phyloP scores from a whole-genome alignment of 345 rosid genomes.

The Carallia pectinifolia region DNA sequence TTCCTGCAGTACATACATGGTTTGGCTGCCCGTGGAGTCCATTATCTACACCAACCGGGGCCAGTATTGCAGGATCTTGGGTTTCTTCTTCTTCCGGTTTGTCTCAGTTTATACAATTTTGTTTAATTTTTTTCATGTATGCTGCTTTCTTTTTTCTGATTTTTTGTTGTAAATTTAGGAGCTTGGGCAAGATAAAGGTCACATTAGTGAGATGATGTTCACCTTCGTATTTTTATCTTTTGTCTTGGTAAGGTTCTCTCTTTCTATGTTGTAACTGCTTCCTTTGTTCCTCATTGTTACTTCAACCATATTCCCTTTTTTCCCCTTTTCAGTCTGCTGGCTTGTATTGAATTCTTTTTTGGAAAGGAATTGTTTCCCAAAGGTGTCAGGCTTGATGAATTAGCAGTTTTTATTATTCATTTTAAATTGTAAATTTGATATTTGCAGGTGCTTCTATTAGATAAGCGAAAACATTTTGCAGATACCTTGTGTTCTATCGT shows the following conservation, averaged over 20 bases:
- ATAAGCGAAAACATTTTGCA: background rate
- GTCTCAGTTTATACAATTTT: constrained; percentile 20
- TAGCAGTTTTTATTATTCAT: background rate
- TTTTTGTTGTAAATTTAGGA: constrained; percentile 48
- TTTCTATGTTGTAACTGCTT: background rate
- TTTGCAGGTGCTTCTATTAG: background rate
- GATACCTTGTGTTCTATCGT: no score
- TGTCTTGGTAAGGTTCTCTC: constrained; percentile 57
- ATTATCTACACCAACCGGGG: constrained; percentile 86
- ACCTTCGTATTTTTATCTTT: constrained; percentile 62
- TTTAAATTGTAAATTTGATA: background rate
- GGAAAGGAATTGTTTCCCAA: background rate
- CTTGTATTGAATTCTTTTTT: background rate
- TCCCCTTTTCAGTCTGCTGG: background rate
- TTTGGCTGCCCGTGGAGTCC: constrained; percentile 92
- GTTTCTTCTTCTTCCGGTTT: constrained; percentile 81
- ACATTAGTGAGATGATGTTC: constrained; percentile 87
- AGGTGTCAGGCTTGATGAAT: background rate
- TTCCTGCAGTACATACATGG: constrained; percentile 84
- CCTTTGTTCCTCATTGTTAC: background rate
- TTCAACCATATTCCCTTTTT: background rate
- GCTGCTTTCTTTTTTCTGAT: constrained; percentile 5
- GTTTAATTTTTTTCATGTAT: constrained; percentile 3
- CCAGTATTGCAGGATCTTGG: constrained; percentile 87
- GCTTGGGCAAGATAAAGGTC: constrained; percentile 90